phyloP scores from a whole-genome alignment of 2,329 filamentous ascomycete species.

The Alternaria gansuensis region DNA sequence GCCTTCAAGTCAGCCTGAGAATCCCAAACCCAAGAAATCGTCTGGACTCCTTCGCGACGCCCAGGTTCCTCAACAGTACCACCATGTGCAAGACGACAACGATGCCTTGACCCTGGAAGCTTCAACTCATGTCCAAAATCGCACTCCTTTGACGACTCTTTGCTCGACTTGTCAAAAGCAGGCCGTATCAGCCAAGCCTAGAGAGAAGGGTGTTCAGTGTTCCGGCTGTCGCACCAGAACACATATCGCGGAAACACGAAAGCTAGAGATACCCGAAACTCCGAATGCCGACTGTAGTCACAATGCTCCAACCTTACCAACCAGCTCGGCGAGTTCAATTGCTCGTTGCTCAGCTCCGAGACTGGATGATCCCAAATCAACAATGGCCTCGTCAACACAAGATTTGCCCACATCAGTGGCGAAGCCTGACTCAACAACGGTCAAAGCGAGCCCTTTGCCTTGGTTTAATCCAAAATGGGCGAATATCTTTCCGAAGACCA shows the following conservation, averaged over 20 bases:
- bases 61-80: background rate
- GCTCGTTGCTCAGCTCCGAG: background rate
- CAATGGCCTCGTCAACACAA: background rate
- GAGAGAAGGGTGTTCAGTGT: conserved; percentile 13
- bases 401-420: background rate
- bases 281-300: conserved; percentile 12
- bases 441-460: background rate
- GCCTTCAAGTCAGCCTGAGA: conserved; percentile 18
- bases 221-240: conserved; percentile 19
- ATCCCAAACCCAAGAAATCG: background rate
- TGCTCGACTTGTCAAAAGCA: conserved; percentile 29
- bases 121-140: background rate
- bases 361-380: background rate
- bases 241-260: background rate
- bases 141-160: conserved; percentile 3
- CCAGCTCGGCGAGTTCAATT: background rate
- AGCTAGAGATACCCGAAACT: conserved; percentile 31
- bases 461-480: conserved; percentile 16
- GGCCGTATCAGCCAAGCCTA: conserved; percentile 7
- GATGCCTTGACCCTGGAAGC: background rate
- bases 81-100: background rate
- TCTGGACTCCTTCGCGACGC: background rate
- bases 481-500: conserved; percentile 7
- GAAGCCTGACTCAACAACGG: background rate
- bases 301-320: background rate